Percentiles rank a stretch among this genome's conserved stretches.
Evolutionary conservation across 106 monocot species (phyloP).

Genomic region (Dendrobium nobile): DNA sequence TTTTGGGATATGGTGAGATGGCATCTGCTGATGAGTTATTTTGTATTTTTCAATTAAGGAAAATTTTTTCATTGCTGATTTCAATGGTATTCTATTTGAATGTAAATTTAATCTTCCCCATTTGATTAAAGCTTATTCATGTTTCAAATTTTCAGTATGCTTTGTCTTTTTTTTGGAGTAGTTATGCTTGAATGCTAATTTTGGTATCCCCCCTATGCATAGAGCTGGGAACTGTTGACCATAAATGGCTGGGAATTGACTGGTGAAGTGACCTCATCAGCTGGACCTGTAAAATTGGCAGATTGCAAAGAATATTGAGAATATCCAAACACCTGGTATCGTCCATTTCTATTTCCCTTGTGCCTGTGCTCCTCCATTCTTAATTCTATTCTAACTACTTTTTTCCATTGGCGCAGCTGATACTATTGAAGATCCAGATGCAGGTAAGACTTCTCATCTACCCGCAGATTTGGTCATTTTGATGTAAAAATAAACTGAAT

Average conservation of each 20-base stretch:
- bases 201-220: background rate
- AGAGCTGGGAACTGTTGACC: constrained; percentile 85
- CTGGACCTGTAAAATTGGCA: constrained; percentile 81
- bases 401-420: constrained; percentile 12
- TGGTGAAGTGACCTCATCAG: constrained; percentile 79
- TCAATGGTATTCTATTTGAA: background rate
- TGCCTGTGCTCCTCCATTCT: background rate
- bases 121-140: background rate
- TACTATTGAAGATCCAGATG: constrained; percentile 71
- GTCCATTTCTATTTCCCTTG: background rate
- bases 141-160: background rate
- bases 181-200: background rate
- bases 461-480: no score
- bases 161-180: background rate
- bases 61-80: background rate
- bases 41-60: background rate
- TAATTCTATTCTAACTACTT: background rate
- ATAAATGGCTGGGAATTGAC: constrained; percentile 56
- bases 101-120: background rate
- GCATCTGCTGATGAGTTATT: no score
- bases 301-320: constrained; percentile 92
- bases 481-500: background rate
- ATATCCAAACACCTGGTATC: constrained; percentile 69
- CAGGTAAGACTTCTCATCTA: constrained; percentile 25
- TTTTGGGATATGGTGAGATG: no score